Base-by-base conservation (phyloP, 116 monocot species). In the Zostera marina region DNA sequence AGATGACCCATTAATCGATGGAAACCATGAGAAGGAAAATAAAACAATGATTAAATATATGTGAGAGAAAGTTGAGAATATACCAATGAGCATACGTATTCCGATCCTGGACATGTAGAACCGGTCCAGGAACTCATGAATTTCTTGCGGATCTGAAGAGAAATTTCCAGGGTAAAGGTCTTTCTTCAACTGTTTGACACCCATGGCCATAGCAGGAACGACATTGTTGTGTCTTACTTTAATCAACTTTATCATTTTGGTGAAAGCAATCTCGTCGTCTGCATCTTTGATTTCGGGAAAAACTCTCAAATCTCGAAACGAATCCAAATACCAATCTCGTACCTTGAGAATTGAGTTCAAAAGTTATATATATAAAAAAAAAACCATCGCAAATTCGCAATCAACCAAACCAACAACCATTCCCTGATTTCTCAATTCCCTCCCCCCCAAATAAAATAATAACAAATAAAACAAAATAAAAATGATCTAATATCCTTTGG, bases 41-140 rank as follows among this genome's bases (percentile, higher is more conserved):
- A 8, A 54, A 60, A 54, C 10, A 59, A 14, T 16, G 20, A 41
- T 26, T 8, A 42, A 1, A 32, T 56, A n/a, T 25, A 55, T 22
- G 26, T 11, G 17, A 24, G 24, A 60, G 3, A n/a, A n/a, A n/a
- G n/a, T n/a, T 55, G 52, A 2, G 48, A 51, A 66, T 77, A 60
- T 17, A 81, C 99, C 99, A 66, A 99, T 99, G 13, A 99, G 87
- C 99, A 99, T 91, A 7, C 99, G 83, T 13, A 99, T 91, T 43
- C 99, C 99, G 61, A 99, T 91, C 63, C 99, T 83, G 40, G 99
- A 81, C 87, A 99, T 65, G 75, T 91, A 99, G 71, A 99, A 99
- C 0, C 99, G 83, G 51, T 99, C 91, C 59, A 99, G 91, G 64
- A 99, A 99, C 48, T 87, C 73, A 66, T 99, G 87, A 25, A 91